Conservation (phyloP, 768 basidiomycete genomes). For the Mycena rebaudengoi region DNA sequence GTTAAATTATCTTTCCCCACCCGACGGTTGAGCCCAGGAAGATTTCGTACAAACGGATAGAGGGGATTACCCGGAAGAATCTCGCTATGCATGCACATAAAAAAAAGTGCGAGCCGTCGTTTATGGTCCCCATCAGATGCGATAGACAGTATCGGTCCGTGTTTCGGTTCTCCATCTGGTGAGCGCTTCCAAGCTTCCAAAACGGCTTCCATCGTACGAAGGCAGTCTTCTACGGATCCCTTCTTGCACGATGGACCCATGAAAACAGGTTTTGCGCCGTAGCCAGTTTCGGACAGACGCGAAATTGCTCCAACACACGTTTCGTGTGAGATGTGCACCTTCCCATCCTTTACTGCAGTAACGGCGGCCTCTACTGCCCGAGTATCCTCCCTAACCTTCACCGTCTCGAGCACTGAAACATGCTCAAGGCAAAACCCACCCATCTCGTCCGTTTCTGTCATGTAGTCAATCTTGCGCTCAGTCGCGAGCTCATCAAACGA, state of each 20-base stretch:
- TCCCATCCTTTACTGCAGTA: not conserved
- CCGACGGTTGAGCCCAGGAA: not conserved
- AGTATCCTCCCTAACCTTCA: not conserved
- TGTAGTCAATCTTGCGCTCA: not conserved
- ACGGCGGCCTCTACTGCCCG: not conserved
- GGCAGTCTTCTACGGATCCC: constrained; percentile 14
- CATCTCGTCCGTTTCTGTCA: not conserved
- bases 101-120: constrained; percentile 28
- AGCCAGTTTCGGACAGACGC: constrained; percentile 19
- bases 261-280: constrained; percentile 30
- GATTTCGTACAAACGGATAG: constrained; percentile 8
- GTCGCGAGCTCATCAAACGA: constrained; percentile 1
- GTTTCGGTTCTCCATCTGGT: constrained; percentile 26
- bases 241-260: constrained; percentile 33
- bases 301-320: constrained; percentile 1
- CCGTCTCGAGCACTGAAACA: not conserved
- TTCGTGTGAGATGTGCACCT: constrained; percentile 2
- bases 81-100: constrained; percentile 31
- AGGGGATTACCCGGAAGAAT: constrained; percentile 20
- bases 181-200: constrained; percentile 35
- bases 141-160: constrained; percentile 29
- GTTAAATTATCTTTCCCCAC: constrained; percentile 4
- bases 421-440: constrained; percentile 7
- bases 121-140: constrained; percentile 32
- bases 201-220: constrained; percentile 23